Evolutionary conservation across 805 yeast genomes (phyloP).

Genomic region (Candida mattraensis): DNA sequence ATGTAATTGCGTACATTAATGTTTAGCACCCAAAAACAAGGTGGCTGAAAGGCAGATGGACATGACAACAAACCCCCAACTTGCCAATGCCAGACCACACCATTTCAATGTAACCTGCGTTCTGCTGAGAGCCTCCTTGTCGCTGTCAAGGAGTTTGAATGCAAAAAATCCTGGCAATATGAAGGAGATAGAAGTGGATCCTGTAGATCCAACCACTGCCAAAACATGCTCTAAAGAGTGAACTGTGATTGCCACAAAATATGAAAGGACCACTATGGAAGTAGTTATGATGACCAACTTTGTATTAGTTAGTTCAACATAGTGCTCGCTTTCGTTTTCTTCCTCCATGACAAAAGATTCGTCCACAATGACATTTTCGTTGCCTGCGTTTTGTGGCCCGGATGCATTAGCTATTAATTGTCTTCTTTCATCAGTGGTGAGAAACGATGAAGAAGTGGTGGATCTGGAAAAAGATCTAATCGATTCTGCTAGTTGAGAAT

Average conservation of each 20-base stretch:
- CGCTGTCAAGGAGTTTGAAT: constrained; percentile 63
- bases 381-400: constrained; percentile 2
- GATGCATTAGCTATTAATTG: constrained; percentile 13
- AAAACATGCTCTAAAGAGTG: constrained; percentile 76
- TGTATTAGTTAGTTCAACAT: constrained; percentile 23
- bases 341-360: constrained; percentile 17
- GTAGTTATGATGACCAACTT: constrained; percentile 42
- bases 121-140: constrained; percentile 16
- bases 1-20: constrained; percentile 17
- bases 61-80: constrained; percentile 76
- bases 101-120: constrained; percentile 39
- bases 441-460: constrained; percentile 16
- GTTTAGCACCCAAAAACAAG: constrained; percentile 34
- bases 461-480: constrained; percentile 24
- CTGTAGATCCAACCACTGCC: constrained; percentile 90
- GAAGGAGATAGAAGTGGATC: constrained; percentile 88
- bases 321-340: constrained; percentile 21
- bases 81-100: constrained; percentile 53
- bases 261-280: constrained; percentile 51
- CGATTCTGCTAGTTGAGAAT: constrained; percentile 23
- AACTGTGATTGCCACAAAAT: constrained; percentile 63
- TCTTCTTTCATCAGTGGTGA: constrained; percentile 18
- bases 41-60: constrained; percentile 52
- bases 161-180: constrained; percentile 89
- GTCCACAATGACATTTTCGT: constrained; percentile 17